phyloP scores from a whole-genome alignment of 331 rosid genomes.

The Phaseolus coccineus region DNA sequence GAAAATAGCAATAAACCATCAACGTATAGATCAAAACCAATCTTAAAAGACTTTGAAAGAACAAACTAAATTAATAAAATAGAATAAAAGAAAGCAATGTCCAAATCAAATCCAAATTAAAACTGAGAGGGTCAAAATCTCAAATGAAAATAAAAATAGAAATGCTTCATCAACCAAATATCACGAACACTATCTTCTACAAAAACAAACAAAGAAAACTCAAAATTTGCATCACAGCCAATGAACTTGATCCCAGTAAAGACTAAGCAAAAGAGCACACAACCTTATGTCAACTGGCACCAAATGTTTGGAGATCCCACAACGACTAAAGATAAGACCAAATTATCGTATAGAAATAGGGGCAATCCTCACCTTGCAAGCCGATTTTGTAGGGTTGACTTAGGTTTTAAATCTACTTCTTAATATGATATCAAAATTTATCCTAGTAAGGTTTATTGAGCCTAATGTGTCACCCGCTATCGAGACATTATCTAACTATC shows the following conservation, averaged over 20 bases:
- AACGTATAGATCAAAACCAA: neutral
- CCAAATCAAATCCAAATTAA: constrained; percentile 13
- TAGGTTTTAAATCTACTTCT: too few species aligned
- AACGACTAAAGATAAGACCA: too few species aligned
- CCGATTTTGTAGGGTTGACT: too few species aligned
- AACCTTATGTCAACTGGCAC: constrained; percentile 24
- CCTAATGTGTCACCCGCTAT: too few species aligned
- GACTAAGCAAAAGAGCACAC: neutral
- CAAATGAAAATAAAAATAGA: neutral
- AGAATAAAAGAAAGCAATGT: neutral
- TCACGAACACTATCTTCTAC: constrained; percentile 5
- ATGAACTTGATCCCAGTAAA: constrained; percentile 18
- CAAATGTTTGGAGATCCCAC: neutral
- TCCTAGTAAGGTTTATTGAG: too few species aligned
- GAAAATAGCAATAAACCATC: constrained; percentile 23
- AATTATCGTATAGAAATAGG: too few species aligned
- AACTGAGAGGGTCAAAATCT: neutral
- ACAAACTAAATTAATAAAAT: neutral
- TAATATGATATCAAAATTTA: too few species aligned
- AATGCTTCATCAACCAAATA: neutral
- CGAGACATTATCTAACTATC: too few species aligned
- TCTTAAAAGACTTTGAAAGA: constrained; percentile 14
- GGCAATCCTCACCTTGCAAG: too few species aligned
- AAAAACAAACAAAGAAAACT: constrained; percentile 20
- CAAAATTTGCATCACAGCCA: neutral